Conservation (phyloP, 352 stramenopile species). For the Phytopythium mirpurense region DNA sequence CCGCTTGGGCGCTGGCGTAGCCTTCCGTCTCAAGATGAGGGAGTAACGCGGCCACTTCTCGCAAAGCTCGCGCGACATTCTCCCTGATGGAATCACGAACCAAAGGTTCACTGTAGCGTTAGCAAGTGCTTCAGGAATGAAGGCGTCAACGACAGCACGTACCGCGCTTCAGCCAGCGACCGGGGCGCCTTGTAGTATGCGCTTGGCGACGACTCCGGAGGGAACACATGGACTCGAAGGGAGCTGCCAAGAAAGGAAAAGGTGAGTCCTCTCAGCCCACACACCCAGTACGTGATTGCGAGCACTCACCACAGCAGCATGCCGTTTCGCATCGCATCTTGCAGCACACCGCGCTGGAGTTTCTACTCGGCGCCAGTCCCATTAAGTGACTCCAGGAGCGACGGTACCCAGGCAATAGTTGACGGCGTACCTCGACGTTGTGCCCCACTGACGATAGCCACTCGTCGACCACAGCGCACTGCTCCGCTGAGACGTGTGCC, state of each 20-base stretch:
- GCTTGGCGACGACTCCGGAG: constrained; percentile 1
- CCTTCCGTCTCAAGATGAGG: not conserved
- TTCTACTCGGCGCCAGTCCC: constrained; percentile 3
- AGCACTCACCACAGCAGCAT: constrained; percentile 26
- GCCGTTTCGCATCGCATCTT: constrained; percentile 34
- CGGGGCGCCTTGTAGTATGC: constrained; percentile 16
- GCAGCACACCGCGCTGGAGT: constrained; percentile 14
- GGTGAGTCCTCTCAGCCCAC: not conserved
- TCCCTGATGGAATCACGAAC: constrained; percentile 10
- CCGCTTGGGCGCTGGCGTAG: constrained; percentile 15
- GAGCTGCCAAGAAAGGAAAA: not conserved
- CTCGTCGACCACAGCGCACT: constrained; percentile 21
- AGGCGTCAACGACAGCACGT: not conserved
- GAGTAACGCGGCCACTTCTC: constrained; percentile 4
- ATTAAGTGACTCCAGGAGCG: not conserved
- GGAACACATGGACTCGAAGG: not conserved
- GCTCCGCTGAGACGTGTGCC: constrained; percentile 6
- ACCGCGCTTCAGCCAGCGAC: constrained; percentile 22
- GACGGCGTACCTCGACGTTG: constrained; percentile 10
- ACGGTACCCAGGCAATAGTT: not conserved
- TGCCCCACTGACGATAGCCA: constrained; percentile 22
- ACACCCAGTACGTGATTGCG: too few species aligned
- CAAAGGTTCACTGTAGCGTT: too few species aligned
- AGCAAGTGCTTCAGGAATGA: too few species aligned
- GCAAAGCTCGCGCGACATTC: constrained; percentile 27